phyloP scores from a whole-genome alignment of 495 filamentous ascomycete species.

The Diplogelasinospora grovesii region DNA sequence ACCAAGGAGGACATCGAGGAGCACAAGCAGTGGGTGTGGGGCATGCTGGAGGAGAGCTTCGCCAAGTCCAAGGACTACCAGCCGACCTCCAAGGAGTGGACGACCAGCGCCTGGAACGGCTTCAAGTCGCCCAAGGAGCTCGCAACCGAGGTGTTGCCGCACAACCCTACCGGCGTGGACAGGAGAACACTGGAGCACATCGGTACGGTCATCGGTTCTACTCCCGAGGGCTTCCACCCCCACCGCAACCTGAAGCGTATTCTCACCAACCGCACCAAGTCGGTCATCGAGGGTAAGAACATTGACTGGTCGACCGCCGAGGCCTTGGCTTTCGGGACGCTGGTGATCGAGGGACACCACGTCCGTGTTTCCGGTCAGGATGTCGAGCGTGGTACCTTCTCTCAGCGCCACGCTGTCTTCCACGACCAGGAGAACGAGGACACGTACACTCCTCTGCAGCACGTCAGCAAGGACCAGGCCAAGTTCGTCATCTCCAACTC shows the following conservation, averaged over 20 bases:
- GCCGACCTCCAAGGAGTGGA: conserved; percentile 94
- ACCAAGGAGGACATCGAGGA: conserved; percentile 97
- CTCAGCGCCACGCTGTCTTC: conserved; percentile 92
- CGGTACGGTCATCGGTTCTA: conserved; percentile 63
- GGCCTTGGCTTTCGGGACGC: conserved; percentile 87
- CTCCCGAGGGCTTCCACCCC: conserved; percentile 77
- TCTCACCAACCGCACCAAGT: conserved; percentile 81
- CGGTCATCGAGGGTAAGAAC: conserved; percentile 82
- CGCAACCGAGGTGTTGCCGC: conserved; percentile 87
- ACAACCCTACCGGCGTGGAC: conserved; percentile 79
- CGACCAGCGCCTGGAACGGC: conserved; percentile 95
- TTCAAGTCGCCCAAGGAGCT: conserved; percentile 99
- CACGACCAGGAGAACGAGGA: conserved; percentile 92
- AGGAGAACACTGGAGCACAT: conserved; percentile 66
- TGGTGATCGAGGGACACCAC: conserved; percentile 89
- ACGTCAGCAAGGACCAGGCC: conserved; percentile 82
- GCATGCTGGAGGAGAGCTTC: conserved; percentile 96
- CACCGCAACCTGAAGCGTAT: conserved; percentile 98
- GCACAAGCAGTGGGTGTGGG: conserved; percentile 99
- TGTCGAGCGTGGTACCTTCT: conserved; percentile 99
- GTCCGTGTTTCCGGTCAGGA: conserved; percentile 97
- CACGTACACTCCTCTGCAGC: conserved; percentile 87
- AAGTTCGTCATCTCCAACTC: conserved; percentile 97
- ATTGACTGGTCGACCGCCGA: conserved; percentile 98
- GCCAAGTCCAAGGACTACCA: conserved; percentile 95